Base-by-base conservation (phyloP, 2,329 filamentous ascomycete genomes). In the Dothistroma pini region DNA sequence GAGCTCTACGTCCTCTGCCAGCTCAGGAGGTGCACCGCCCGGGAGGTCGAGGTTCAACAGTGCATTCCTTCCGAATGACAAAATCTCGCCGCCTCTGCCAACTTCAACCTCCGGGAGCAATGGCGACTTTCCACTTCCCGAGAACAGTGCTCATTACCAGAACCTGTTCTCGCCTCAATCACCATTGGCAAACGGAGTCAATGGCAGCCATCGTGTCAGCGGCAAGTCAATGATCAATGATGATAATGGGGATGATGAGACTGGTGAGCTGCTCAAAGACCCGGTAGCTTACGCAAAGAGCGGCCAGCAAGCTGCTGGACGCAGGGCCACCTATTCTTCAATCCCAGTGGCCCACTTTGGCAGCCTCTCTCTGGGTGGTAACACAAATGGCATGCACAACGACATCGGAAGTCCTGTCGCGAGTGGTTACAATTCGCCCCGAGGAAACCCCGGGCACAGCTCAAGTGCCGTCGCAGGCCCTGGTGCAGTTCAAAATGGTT, bases 161-260 rank as follows among this genome's bases (percentile, higher is more conserved):
- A 86, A 79, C 63, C 76, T 90, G 29, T 92, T 91, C 75, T 89
- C 87, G 12, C 85, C 88, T 0, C 88, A 89, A 67, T 91, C 89
- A 6, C 89, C 89, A 1, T 87, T 91, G 58, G 86, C 85, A 48
- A 89, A 87, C 70, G 84, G 88, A 57, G 79, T 89, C n/a, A 79
- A 80, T n/a, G 86, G 87, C 62, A 80, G 82, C 54, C 76, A 80
- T 16, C 81, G 85, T 59, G 80, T 84, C 41, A 84, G 85, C 2
- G 87, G 89, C 67, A 91, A 91, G 75, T 84, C 86, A 2, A 78
- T 91, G 55, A 92, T 92, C 74, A 88, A 84, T 66, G 85, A 89
- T 68, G 85, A 88, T 69, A 82, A 83, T 16, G 85, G 84, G 31
- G 86, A 89, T 64, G 89, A 91, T 54, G 89, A 91, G 71, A 89